Percentiles rank a stretch among this genome's conserved stretches.
These are phyloP conservation scores for Penicillium samsonianum DNA, from an alignment of 495 filamentous ascomycete species.

Conservation along the genomic window DNA sequence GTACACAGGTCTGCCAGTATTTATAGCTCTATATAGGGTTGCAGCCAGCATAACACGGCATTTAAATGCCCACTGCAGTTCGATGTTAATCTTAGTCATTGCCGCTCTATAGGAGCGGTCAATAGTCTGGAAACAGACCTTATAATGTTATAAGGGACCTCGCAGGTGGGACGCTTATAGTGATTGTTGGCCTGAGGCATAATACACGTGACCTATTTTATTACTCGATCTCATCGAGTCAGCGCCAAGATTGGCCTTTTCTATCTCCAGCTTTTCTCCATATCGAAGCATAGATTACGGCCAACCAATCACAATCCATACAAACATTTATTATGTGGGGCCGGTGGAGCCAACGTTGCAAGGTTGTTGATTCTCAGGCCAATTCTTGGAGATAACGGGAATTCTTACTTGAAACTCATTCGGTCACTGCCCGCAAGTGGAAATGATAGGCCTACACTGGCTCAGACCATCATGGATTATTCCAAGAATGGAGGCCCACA, in stretches of 20 bases:
- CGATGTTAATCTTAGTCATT: no score
- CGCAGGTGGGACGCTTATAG: not conserved
- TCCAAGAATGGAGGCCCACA: not conserved
- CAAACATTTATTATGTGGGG: not conserved
- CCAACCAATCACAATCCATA: conserved; percentile 11
- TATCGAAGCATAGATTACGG: conserved; percentile 25
- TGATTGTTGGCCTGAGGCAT: not conserved
- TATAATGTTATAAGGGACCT: no score
- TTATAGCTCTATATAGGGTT: no score
- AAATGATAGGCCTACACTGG: conserved; percentile 20
- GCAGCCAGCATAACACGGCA: no score
- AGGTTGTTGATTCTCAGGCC: conserved; percentile 14
- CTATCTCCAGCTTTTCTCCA: conserved; percentile 17
- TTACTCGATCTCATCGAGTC: conserved; percentile 51
- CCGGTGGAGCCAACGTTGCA: not conserved
- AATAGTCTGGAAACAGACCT: no score
- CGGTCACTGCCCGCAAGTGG: conserved; percentile 11
- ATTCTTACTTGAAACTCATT: conserved; percentile 30
- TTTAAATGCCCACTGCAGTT: no score
- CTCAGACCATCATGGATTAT: not conserved
- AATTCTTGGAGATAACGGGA: conserved; percentile 25
- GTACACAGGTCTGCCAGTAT: no score
- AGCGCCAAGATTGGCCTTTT: conserved; percentile 20
- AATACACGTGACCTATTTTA: conserved; percentile 9
- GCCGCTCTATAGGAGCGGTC: no score